Evolutionary conservation across 1,284 basidiomycete genomes (phyloP), one percentile per base, ranked within the genome.

Genomic region (Malassezia arunalokei): DNA sequence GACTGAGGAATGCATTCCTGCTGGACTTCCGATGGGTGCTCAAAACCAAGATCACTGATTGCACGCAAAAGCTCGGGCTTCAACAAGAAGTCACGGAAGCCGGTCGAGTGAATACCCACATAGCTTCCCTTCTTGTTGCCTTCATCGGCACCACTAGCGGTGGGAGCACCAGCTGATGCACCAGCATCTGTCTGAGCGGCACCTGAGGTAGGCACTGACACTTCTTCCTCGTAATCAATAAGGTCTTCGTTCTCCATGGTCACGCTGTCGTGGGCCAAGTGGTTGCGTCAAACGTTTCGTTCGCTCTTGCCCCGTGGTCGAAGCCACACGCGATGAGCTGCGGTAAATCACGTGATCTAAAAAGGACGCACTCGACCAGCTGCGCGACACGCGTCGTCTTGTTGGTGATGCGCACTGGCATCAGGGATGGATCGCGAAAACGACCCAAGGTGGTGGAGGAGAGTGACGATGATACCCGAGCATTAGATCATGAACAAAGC

Each of bases 1-100:
- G 94, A 92, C 78, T 99, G 94, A 49, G 94, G 94, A 65, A 99
- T 98, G 76, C 94, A 98, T 79, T 99, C 94, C 78, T 99, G 94
- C 79, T 99, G 94, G 63, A 99, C 94, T 82, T 99, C 94, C 45
- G 92, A 96, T 49, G 94, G 94, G 78, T 99, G 94, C 77, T 99
- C 94, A 74, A 99, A 99, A 77, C 94, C 94, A 42, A 98, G 79
- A 73, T 99, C 94, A 76, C 88, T 92, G 75, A 99, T 98, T 49
- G 94, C 91, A 65, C 94, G 85, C 68, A 98, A 80, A 59, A 98
- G 77, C 76, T 98, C 94, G 56, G 91, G 87, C 79, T 95, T 96
- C 76, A 96, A 79, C 71, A 96, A 78, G 79, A 96, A 96, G 76
- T 96, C 91, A 41, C 70, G 65, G 68, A 73, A 73, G 59, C 70